Base-by-base conservation (phyloP, 2,329 filamentous ascomycete species). In the Talaromyces sp. region DNA sequence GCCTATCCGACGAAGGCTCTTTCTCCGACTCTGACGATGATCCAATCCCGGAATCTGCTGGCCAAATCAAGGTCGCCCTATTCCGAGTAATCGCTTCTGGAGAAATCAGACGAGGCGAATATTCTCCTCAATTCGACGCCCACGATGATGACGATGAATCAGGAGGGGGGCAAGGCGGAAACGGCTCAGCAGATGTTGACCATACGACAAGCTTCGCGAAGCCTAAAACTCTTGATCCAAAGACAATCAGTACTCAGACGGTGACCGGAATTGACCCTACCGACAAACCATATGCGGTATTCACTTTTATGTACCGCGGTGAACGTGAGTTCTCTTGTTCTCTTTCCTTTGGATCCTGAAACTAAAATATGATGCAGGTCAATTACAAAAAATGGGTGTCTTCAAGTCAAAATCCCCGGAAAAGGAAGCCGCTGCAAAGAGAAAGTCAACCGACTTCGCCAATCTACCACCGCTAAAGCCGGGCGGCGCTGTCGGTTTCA, bases 171-270 rank as follows among this genome's bases (percentile, higher is more conserved):
- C 78, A 80, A 29, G 82, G 80, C 7, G 84, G 81, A 56, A 85
- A 82, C 43, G 81, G 81, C 14, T 81, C 82, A 29, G 85, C 89
- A 62, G 90, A 93, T 68, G 85, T 97, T 60, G 95, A 98, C 76
- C 95, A 99, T 73, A 98, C 95, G 1, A 98, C 95, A 8, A 96
- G 93, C 72, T 98, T 98, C 75, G 93, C 93, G 10, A 96, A 97
- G 78, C 93, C 93, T 14, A 98, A 97, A 82, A 89, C 91, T 1
- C 82, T 97, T 58, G 96, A 98, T 77, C 93, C 93, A 0, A 97
- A 97, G 78, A 92, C 91, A 2, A 99, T 99, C 71, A 98, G 93
- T 71, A 99, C 95, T 2, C 95, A 99, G 77, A 99, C 95, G 0
- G 95, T 99, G n/a, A 98, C 95, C 9, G 95, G 93, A 19, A 96